Evolutionary conservation across 1,284 basidiomycete species (phyloP).

Genomic region (Volvariella surrecta): DNA sequence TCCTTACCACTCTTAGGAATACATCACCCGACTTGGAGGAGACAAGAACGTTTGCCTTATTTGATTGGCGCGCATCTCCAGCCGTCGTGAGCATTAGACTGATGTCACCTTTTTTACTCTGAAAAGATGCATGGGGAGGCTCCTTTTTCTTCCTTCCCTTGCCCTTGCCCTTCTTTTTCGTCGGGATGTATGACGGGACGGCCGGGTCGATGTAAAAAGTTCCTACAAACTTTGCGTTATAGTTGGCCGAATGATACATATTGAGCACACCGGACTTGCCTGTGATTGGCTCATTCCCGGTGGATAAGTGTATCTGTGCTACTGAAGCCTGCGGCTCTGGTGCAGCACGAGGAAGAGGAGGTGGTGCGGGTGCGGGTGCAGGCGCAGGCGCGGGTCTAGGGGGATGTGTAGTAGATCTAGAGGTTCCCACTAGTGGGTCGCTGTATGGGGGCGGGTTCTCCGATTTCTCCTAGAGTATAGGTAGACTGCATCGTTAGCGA

Average conservation of each 20-base stretch:
- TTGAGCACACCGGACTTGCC: slow-evolving; percentile 13
- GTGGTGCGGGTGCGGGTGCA: neutral
- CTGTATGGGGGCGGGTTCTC: slow-evolving; percentile 13
- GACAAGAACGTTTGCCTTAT: slow-evolving; percentile 25
- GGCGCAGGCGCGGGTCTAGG: too few species aligned
- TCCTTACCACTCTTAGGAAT: slow-evolving; percentile 27
- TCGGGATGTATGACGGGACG: slow-evolving; percentile 14
- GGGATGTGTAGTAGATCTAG: slow-evolving; percentile 5
- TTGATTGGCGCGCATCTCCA: slow-evolving; percentile 15
- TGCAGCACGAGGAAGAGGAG: neutral
- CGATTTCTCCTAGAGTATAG: neutral
- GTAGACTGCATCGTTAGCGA: too few species aligned
- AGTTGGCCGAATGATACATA: neutral
- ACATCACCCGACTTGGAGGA: slow-evolving; percentile 25
- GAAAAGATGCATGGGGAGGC: slow-evolving; percentile 29
- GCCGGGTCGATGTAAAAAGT: slow-evolving; percentile 29
- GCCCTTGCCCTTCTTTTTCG: slow-evolving; percentile 9
- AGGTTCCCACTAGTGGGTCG: slow-evolving; percentile 5
- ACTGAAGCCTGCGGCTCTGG: slow-evolving; percentile 13
- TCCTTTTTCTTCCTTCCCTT: slow-evolving; percentile 14
- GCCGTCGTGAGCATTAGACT: slow-evolving; percentile 25
- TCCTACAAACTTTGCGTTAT: slow-evolving; percentile 15
- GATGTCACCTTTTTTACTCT: slow-evolving; percentile 27
- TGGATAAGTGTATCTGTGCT: slow-evolving; percentile 22
- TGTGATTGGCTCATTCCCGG: slow-evolving; percentile 19